phyloP scores from a whole-genome alignment of 345 rosid genomes.

The Theobroma cacao region DNA sequence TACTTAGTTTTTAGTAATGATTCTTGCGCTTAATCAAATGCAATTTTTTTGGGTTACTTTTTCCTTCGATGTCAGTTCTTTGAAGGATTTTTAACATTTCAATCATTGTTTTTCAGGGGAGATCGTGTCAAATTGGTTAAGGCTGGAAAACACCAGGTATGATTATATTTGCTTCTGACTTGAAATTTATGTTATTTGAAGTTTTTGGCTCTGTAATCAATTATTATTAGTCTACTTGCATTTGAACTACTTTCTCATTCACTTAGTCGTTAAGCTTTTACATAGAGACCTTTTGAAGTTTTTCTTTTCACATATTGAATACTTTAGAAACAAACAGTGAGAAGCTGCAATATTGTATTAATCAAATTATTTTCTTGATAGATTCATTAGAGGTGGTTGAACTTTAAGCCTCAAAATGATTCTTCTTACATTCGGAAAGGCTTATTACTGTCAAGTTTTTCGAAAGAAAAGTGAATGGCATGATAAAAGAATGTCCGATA shows the following conservation, averaged over 20 bases:
- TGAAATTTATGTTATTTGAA: background rate
- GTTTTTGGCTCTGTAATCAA: background rate
- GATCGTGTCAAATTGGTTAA: conserved; percentile 50
- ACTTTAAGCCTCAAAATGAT: background rate
- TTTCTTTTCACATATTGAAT: background rate
- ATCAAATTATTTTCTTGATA: background rate
- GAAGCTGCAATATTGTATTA: background rate
- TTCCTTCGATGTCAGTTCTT: conserved; percentile 49
- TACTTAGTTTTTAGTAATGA: background rate
- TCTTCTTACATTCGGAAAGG: background rate
- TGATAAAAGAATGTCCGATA: background rate
- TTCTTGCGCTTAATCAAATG: background rate
- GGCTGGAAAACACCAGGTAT: conserved; percentile 63
- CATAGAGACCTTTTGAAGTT: background rate
- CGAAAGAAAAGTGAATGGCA: background rate
- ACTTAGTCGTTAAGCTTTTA: background rate
- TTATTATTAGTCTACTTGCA: conserved; percentile 1
- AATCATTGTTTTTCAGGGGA: conserved; percentile 33
- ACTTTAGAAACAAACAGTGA: background rate
- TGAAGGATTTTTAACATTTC: background rate
- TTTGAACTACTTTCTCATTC: background rate
- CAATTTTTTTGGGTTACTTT: background rate
- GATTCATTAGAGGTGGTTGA: background rate
- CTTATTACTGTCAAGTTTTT: background rate
- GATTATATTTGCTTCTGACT: conserved; percentile 3